These are phyloP conservation scores for Zygnema cylindricum DNA, from an alignment of 139 green algal genomes.

Conservation along the genomic window DNA sequence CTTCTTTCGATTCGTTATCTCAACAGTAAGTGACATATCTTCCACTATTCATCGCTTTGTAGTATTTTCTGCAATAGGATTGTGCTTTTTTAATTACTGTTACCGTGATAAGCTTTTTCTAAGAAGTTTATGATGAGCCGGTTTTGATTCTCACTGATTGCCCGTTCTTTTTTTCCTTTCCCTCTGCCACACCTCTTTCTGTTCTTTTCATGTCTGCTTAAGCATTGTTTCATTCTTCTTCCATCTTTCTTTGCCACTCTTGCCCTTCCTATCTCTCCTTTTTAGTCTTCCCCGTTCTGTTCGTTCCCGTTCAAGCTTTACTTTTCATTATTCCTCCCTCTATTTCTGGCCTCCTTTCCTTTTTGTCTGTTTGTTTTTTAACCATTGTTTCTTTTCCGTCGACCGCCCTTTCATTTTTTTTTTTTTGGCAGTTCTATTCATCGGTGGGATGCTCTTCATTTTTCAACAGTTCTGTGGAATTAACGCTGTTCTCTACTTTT, in stretches of 20 bases:
- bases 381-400: background rate
- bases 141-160: no score
- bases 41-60: background rate
- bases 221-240: no score
- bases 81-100: background rate
- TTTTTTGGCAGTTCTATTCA: constrained; percentile 13
- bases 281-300: no score
- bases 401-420: background rate
- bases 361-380: background rate
- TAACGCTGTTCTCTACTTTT: constrained; percentile 95
- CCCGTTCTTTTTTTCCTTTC: no score
- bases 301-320: no score
- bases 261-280: no score
- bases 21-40: background rate
- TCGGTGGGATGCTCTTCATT: constrained; percentile 76
- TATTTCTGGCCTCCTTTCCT: background rate
- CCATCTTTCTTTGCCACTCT: no score
- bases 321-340: no score
- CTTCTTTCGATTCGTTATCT: background rate
- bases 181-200: no score
- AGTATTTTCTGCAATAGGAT: background rate
- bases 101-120: background rate
- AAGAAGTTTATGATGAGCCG: background rate
- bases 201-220: no score
- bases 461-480: constrained; percentile 95